Conservation (phyloP, 176 grass and related monocot genomes). For the Echinochloa phyllopogon region DNA sequence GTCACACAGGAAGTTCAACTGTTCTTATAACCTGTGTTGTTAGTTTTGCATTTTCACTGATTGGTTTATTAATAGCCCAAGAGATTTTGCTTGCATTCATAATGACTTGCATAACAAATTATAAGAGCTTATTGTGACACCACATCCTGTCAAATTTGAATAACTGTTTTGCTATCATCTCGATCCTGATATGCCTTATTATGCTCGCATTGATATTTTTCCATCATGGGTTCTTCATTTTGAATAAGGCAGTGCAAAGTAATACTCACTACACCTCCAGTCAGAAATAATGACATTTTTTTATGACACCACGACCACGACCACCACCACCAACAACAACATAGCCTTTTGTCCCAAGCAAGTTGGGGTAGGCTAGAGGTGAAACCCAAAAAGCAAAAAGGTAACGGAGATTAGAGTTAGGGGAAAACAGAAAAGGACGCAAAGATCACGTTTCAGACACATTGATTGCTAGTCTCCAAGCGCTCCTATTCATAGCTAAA, state of each 20-base stretch:
- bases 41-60: slow-evolving; percentile 8
- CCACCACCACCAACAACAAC: too few relatives aligned
- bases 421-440: too few relatives aligned
- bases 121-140: background rate
- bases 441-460: too few relatives aligned
- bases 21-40: background rate
- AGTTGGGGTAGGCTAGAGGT: too few relatives aligned
- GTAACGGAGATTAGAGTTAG: too few relatives aligned
- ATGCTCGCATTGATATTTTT: background rate
- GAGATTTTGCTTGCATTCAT: background rate
- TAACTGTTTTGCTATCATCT: background rate
- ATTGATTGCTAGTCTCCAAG: too few relatives aligned
- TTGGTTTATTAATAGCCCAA: background rate
- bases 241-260: background rate
- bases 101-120: background rate
- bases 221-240: slow-evolving; percentile 13
- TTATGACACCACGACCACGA: background rate
- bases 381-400: too few relatives aligned
- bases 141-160: background rate
- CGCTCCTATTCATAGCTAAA: too few relatives aligned
- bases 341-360: too few relatives aligned
- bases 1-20: slow-evolving; percentile 12
- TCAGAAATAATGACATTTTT: background rate
- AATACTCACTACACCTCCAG: background rate
- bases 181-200: slow-evolving; percentile 13